Base-by-base conservation (phyloP, 768 basidiomycete species). In the Psilocybe subaeruginosa region DNA sequence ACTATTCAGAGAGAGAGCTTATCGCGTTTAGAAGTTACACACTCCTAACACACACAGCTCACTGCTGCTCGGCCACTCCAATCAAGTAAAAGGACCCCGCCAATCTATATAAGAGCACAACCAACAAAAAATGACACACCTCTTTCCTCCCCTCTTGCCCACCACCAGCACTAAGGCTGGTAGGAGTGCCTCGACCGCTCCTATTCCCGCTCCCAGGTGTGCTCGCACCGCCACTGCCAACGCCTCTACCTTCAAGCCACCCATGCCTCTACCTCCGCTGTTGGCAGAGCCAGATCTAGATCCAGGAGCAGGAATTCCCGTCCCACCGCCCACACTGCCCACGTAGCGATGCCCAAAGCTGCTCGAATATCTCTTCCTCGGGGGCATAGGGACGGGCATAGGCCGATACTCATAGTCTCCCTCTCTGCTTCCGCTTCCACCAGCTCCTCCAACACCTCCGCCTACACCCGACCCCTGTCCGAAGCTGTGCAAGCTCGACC, bases 301-400 rank as follows among this genome's bases (percentile, higher is more conserved):
- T 2, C 23, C 23, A 23, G 39, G 67, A 3, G 72, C 73, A 4
- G 19, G 39, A 29, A 68, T 68, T 6, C 80, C 74, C 11, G 77
- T 69, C 23, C 64, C 56, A 45, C 71, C 70, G 19, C 71, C 70
- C 11, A 58, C 67, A 64, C 74, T 75, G 8, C 68, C 67, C 0
- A 72, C 75, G 69, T 90, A 90, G 48, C 91, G 81, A 71, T 92
- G 86, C 9, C 88, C 86, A 69, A 93, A 93, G 62, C 86, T 90
- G 65, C 89, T 91, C 47, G 88, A 90, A 75, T 92, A 93, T 7
- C 90, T 78, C 71, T 89, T 90, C 41, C 85, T 76, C 29, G 68
- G 58, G 8, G 74, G 75, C 55, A 72, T 65, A 17, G 68, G 59
- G 56, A 71, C 66, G 11, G 66, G 64, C 5, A 58, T 56, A 30